Percentiles rank a stretch among this genome's conserved stretches.
Conservation (phyloP, 2,329 filamentous ascomycete species). For the Sphaerulina vaccinii region DNA sequence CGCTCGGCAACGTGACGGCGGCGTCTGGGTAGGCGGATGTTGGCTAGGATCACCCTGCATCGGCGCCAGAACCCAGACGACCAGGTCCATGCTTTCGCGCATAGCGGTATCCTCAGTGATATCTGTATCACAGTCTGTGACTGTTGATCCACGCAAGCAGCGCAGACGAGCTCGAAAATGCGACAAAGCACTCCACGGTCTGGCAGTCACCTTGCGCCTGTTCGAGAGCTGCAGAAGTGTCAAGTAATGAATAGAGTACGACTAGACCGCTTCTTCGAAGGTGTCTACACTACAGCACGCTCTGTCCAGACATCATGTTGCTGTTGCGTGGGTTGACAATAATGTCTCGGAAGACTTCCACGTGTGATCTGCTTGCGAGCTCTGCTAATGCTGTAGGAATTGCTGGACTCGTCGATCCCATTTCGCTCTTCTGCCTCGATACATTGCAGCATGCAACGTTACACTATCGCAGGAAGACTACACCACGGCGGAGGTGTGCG, state of each 20-base stretch:
- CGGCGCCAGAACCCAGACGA: neutral
- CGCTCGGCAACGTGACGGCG: neutral
- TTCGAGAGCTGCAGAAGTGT: too few species aligned
- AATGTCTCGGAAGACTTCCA: neutral
- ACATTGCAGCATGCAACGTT: neutral
- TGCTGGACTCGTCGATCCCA: neutral
- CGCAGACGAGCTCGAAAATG: neutral
- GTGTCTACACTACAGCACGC: neutral
- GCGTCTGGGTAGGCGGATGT: neutral
- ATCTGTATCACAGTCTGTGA: neutral
- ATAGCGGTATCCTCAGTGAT: neutral
- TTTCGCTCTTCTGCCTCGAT: slow-evolving; percentile 2
- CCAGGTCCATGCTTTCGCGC: neutral
- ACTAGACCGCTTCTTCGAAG: neutral
- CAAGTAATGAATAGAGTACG: neutral
- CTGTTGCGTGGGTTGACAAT: neutral
- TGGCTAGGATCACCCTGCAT: neutral
- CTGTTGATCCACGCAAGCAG: neutral
- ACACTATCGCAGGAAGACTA: neutral
- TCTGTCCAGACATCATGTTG: neutral
- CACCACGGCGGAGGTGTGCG: neutral
- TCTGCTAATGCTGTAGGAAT: neutral
- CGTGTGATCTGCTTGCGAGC: neutral
- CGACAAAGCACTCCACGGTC: neutral
- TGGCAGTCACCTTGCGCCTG: neutral